Evolutionary conservation across 106 monocot genomes (phyloP), one percentile per base, ranked within the genome.

Genomic region (Platanthera zijinensis): DNA sequence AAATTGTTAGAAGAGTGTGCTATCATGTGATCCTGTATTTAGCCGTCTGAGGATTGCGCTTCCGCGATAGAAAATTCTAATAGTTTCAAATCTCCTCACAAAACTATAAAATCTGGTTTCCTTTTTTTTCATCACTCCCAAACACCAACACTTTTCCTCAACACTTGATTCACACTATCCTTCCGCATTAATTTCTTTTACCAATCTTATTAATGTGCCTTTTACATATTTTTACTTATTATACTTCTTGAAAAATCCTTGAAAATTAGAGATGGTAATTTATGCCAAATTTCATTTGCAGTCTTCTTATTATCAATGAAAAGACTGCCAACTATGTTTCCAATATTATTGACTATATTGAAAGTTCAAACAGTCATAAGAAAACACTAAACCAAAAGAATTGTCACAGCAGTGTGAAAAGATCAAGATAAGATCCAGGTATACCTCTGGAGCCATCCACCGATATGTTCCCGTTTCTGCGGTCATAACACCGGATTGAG

Each of bases 381-480:
- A 7, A 72, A 19, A 1, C 15, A 49, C 10, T 72, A 51, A 49
- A 49, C 10, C 17, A 19, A 12, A 50, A 51, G 5, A 19, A 11
- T 51, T 51, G 47, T 51, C 8, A 48, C 18, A 25, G 11, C 21
- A 3, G 9, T 15, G 72, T 6, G 8, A 17, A 72, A 10, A 72
- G 13, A 51, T 72, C 72, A 72, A 72, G 48, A 47, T 48, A 48
- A 70, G 47, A 52, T 6, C 48, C 21, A 12, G 70, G 63, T 25
- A 80, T 79, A 96, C 96, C 92, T 96, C 96, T 57, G 96, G 96
- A 80, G 96, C 96, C 96, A 94, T 94, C 91, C 91, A 96, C 56
- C 96, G 92, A 74, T 96, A 96, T 48, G 96, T 96, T 84, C 96
- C 96, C n/a, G 92, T 96, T 85, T 96, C 96, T 51, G 96, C 92